These are phyloP conservation scores for Ascochyta koolunga DNA, from an alignment of 2,329 filamentous ascomycete genomes.

Conservation along the genomic window DNA sequence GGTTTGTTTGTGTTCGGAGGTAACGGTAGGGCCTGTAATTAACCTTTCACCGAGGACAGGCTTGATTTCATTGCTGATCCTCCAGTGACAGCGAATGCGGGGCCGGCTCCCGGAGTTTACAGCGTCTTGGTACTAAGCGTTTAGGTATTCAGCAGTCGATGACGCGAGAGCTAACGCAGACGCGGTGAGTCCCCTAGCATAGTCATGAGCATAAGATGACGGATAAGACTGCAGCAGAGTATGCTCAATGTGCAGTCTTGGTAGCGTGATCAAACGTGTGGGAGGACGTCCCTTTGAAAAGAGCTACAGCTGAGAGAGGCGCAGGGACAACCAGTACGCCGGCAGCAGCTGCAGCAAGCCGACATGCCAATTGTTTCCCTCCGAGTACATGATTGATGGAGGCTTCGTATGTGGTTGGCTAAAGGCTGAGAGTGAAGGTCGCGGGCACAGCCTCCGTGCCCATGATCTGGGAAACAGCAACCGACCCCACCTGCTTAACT, in stretches of 20 bases:
- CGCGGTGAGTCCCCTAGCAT: not conserved
- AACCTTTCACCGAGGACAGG: constrained; percentile 15
- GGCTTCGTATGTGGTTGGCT: constrained; percentile 30
- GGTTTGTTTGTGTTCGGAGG: constrained; percentile 11
- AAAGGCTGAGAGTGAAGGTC: constrained; percentile 14
- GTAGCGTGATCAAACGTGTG: constrained; percentile 10
- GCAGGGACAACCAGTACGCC: constrained; percentile 23
- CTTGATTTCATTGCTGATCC: constrained; percentile 26
- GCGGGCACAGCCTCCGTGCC: constrained; percentile 30
- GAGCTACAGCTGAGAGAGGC: constrained; percentile 26
- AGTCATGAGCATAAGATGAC: not conserved
- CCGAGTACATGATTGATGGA: constrained; percentile 18
- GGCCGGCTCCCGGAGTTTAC: constrained; percentile 36
- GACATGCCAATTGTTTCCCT: constrained; percentile 27
- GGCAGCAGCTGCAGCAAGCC: constrained; percentile 25
- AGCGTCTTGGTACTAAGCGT: constrained; percentile 22
- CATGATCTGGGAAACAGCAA: constrained; percentile 14
- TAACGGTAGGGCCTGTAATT: constrained; percentile 4
- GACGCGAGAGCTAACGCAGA: constrained; percentile 23
- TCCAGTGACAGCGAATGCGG: constrained; percentile 34
- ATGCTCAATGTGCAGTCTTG: constrained; percentile 1
- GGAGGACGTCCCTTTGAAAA: constrained; percentile 15
- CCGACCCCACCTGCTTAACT: constrained; percentile 10
- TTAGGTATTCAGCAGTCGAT: constrained; percentile 18
- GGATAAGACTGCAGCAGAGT: constrained; percentile 4